Base-by-base conservation (phyloP, 306 rosid species). In the Fagus sylvatica region DNA sequence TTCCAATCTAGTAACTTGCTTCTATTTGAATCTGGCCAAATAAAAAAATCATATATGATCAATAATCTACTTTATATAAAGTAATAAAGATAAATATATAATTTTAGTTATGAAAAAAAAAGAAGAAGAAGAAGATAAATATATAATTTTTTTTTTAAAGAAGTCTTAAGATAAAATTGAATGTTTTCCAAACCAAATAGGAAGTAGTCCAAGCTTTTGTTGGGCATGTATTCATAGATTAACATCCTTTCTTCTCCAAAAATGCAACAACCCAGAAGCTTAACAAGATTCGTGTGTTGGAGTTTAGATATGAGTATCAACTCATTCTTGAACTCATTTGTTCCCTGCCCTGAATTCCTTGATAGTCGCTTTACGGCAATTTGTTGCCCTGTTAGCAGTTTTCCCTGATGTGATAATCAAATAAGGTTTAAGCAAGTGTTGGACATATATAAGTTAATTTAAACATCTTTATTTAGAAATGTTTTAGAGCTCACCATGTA, bases 171-270 rank as follows among this genome's bases (percentile, higher is more conserved):
- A 40, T 40, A 40, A 40, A 5, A n/a, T n/a, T n/a, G n/a, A 0
- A 5, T 41, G 46, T 6, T 41, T 41, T 6, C 8, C 71, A 59
- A 1, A 81, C 88, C 89, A 64, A 85, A 85, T 39, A 82, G 8
- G 76, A 69, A 43, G 39, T 43, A 79, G 57, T 76, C 86, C 59
- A 84, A 77, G 28, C 87, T 80, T 84, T 40, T 83, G 67, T 83
- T 83, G 1, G 80, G 53, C 78, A 77, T 71, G 32, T 76, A 79
- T 41, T 84, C 76, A 12, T 84, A 84, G 2, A 84, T 64, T 19
- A 81, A 6, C 65, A 81, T 74, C 7, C 76, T 33, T 3, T 84
- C 83, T 1, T 77, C 69, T 15, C 53, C 76, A 49, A 80, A 68
- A 64, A 81, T 70, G 76, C 85, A 77, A 11, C 69, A 54, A 72